Evolutionary conservation across 2,329 filamentous ascomycete species (phyloP).

Genomic region (Zopfia rhizophila): DNA sequence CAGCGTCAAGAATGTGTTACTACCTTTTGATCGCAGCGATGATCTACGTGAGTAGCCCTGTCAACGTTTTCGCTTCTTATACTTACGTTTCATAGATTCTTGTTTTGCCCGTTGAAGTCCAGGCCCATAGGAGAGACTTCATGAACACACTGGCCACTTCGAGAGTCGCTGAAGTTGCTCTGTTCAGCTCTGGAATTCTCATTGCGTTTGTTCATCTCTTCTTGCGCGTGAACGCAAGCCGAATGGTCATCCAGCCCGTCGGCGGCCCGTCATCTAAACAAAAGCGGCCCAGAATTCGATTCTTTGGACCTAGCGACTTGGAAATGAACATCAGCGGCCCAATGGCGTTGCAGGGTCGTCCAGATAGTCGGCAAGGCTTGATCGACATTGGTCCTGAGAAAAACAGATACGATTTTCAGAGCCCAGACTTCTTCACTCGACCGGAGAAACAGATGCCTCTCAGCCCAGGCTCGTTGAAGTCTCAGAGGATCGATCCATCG

Average conservation of each 20-base stretch:
- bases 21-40: constrained; percentile 68
- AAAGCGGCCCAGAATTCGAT: constrained; percentile 60
- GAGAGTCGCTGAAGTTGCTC: constrained; percentile 72
- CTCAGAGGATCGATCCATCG: constrained; percentile 43
- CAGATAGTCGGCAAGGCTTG: constrained; percentile 47
- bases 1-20: constrained; percentile 76
- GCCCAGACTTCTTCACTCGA: constrained; percentile 44
- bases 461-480: constrained; percentile 40
- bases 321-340: constrained; percentile 55
- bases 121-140: constrained; percentile 59
- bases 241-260: constrained; percentile 64
- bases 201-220: constrained; percentile 74
- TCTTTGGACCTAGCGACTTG: constrained; percentile 57
- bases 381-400: constrained; percentile 52
- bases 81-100: constrained; percentile 55
- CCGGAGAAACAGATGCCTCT: constrained; percentile 39
- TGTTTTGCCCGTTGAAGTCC: constrained; percentile 71
- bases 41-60: constrained; percentile 66
- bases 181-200: constrained; percentile 73
- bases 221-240: constrained; percentile 70
- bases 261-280: constrained; percentile 58
- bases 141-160: constrained; percentile 62
- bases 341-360: constrained; percentile 44
- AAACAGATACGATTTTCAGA: constrained; percentile 45
- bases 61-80: too few species aligned